phyloP scores from a whole-genome alignment of 108 stramenopile genomes.

The Stephanodiscus triporus region DNA sequence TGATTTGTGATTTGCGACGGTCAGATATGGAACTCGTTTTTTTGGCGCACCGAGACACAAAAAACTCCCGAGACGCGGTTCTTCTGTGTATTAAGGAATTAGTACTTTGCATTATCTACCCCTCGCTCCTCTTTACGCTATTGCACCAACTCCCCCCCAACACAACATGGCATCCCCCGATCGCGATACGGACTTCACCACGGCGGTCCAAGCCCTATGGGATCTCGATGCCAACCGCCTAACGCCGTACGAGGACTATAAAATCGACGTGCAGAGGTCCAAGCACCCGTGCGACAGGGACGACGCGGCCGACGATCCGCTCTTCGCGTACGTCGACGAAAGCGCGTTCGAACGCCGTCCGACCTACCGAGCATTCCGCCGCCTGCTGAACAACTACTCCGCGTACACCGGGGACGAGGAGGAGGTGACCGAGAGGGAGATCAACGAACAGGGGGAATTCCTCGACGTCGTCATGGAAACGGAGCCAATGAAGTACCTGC shows the following conservation, averaged over 20 bases:
- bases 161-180: slow-evolving; percentile 1
- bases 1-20: no score
- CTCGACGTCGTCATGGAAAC: slow-evolving; percentile 81
- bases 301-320: slow-evolving; percentile 81
- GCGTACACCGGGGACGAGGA: slow-evolving; percentile 66
- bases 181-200: slow-evolving; percentile 26
- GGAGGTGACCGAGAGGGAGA: slow-evolving; percentile 60
- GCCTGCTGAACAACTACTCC: slow-evolving; percentile 87
- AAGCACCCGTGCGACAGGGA: slow-evolving; percentile 84
- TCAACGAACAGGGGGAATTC: slow-evolving; percentile 68
- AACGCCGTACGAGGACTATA: slow-evolving; percentile 71
- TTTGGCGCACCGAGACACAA: no score
- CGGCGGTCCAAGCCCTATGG: slow-evolving; percentile 87
- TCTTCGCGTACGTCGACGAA: slow-evolving; percentile 70
- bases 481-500: slow-evolving; percentile 90
- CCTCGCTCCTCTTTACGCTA: background rate
- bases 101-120: no score
- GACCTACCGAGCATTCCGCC: slow-evolving; percentile 78
- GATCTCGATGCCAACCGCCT: slow-evolving; percentile 88
- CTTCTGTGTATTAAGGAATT: no score
- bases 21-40: no score
- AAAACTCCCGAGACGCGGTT: no score
- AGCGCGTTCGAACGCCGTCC: slow-evolving; percentile 60
- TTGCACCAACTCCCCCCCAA: background rate
- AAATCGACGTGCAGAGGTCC: slow-evolving; percentile 83